A percentile compares a stretch with the other conserved stretches of the same genome.
phyloP scores from a whole-genome alignment of 306 rosid genomes.

The Prunus mira region DNA sequence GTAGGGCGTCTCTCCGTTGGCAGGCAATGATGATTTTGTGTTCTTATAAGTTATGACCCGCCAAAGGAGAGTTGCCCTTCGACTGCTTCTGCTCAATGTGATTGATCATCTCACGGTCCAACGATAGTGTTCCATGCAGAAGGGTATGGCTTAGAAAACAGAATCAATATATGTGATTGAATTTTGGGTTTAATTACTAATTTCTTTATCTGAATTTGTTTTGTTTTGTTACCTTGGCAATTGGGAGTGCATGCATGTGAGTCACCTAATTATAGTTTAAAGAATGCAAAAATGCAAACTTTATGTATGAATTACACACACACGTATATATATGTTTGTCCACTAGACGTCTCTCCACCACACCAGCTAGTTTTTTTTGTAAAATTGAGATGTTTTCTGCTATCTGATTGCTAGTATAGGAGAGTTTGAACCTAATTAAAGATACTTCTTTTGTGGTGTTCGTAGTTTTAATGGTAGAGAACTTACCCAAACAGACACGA shows the following conservation, averaged over 20 bases:
- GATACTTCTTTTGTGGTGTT: too few species aligned
- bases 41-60: slow-evolving; percentile 21
- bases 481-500: too few species aligned
- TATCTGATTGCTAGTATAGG: not conserved
- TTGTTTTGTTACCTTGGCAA: not conserved
- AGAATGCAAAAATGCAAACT: not conserved
- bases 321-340: not conserved
- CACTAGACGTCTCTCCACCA: not conserved
- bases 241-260: not conserved
- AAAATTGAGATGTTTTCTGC: not conserved
- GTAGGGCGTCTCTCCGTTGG: slow-evolving; percentile 70
- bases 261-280: not conserved
- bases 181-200: not conserved
- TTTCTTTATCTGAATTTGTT: not conserved
- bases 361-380: not conserved
- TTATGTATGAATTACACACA: not conserved
- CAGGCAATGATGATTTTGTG: slow-evolving; percentile 26
- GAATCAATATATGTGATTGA: not conserved
- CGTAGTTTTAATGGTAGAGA: too few species aligned
- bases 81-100: slow-evolving; percentile 48
- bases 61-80: slow-evolving; percentile 98
- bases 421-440: not conserved
- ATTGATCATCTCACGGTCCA: not conserved
- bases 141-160: not conserved
- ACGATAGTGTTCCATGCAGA: not conserved